Conservation (phyloP, 2,329 filamentous ascomycete genomes). For the Cladophialophora bantiana region DNA sequence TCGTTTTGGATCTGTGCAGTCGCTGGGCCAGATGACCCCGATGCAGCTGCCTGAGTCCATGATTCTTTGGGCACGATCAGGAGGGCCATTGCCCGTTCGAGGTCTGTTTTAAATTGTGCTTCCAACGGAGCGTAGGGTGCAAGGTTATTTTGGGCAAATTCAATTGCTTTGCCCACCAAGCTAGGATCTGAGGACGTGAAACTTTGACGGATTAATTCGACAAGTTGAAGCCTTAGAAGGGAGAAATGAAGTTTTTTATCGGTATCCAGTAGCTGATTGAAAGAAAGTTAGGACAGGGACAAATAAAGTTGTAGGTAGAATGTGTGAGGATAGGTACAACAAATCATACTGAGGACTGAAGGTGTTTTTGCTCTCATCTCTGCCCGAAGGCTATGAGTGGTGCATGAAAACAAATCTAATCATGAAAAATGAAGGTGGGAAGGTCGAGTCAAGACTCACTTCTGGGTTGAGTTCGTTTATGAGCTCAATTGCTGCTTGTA, state of each 20-base stretch:
- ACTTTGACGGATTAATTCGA: constrained; percentile 81
- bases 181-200: constrained; percentile 67
- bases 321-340: constrained; percentile 36
- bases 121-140: constrained; percentile 86
- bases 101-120: constrained; percentile 78
- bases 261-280: constrained; percentile 78
- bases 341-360: constrained; percentile 89
- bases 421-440: constrained; percentile 65
- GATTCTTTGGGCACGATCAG: constrained; percentile 82
- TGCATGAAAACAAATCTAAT: constrained; percentile 99
- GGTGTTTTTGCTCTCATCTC: constrained; percentile 87
- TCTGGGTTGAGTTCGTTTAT: constrained; percentile 90
- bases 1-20: constrained; percentile 35
- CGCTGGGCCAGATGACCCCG: constrained; percentile 15
- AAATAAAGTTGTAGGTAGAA: constrained; percentile 22
- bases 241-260: constrained; percentile 87
- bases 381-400: constrained; percentile 93
- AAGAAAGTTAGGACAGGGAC: constrained; percentile 20
- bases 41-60: constrained; percentile 63
- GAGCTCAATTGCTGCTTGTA: constrained; percentile 82
- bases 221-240: constrained; percentile 85
- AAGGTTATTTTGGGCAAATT: constrained; percentile 86
- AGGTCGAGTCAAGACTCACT: constrained; percentile 64
- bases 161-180: constrained; percentile 80
- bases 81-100: constrained; percentile 92